Evolutionary conservation across 2,329 filamentous ascomycete species (phyloP).

Genomic region (Drechslera avenae): DNA sequence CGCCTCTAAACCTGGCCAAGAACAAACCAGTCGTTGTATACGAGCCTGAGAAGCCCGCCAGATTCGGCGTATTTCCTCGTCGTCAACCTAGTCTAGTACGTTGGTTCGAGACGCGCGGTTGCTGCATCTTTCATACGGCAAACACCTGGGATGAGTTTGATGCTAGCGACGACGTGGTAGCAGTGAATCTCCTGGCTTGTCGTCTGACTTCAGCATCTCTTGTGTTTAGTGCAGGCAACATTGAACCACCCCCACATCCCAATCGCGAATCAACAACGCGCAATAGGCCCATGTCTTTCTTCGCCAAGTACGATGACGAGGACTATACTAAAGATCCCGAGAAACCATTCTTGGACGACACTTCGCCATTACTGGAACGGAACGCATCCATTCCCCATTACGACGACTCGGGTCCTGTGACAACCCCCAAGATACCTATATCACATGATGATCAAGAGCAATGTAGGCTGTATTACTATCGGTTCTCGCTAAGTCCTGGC

Average conservation of each 20-base stretch:
- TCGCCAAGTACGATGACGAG: conserved; percentile 52
- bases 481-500: conserved; percentile 56
- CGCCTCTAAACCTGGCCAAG: conserved; percentile 64
- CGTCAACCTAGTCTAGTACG: conserved; percentile 61
- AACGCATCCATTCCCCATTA: neutral
- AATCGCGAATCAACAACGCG: conserved; percentile 11
- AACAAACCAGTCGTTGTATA: conserved; percentile 65
- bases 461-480: conserved; percentile 72
- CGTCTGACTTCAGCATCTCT: conserved; percentile 69
- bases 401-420: conserved; percentile 13
- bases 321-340: conserved; percentile 30
- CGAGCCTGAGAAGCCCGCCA: conserved; percentile 60
- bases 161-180: conserved; percentile 38
- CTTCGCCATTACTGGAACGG: conserved; percentile 23
- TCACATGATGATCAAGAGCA: conserved; percentile 62
- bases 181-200: conserved; percentile 69
- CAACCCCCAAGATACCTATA: conserved; percentile 27
- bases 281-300: conserved; percentile 52
- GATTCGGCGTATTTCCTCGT: conserved; percentile 72
- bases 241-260: conserved; percentile 57
- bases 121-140: conserved; percentile 73
- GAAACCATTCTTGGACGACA: conserved; percentile 35
- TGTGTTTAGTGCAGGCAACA: conserved; percentile 68
- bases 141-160: conserved; percentile 68
- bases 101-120: conserved; percentile 72